Evolutionary conservation across 2,329 filamentous ascomycete genomes (phyloP).

Genomic region (Monilinia vaccinii-corymbosi): DNA sequence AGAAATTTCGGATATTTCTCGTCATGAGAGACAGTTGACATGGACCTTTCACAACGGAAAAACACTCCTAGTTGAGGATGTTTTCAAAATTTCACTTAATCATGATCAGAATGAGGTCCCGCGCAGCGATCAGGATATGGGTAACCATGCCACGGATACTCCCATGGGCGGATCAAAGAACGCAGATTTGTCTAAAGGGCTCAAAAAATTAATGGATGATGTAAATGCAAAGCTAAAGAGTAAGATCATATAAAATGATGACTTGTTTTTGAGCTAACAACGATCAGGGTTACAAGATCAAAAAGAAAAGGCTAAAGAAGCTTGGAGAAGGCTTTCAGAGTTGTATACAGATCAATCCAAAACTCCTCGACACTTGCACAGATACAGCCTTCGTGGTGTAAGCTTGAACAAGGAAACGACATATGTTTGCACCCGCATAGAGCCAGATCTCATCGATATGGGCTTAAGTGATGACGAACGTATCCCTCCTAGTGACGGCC

Average conservation of each 20-base stretch:
- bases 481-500: conserved; percentile 31
- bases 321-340: conserved; percentile 33
- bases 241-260: conserved; percentile 10
- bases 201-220: conserved; percentile 24
- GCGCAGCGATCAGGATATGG: neutral
- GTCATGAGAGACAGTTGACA: conserved; percentile 15
- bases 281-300: conserved; percentile 23
- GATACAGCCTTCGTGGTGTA: conserved; percentile 44
- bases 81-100: conserved; percentile 25
- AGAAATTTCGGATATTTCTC: conserved; percentile 1
- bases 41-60: conserved; percentile 16
- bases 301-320: conserved; percentile 24
- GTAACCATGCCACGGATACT: neutral
- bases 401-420: conserved; percentile 38
- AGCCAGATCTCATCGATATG: conserved; percentile 36
- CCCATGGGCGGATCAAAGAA: conserved; percentile 12
- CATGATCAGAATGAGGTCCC: conserved; percentile 21
- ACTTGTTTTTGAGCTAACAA: conserved; percentile 14
- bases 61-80: conserved; percentile 25
- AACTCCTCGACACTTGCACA: conserved; percentile 24
- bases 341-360: conserved; percentile 30
- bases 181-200: conserved; percentile 20
- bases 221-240: conserved; percentile 29
- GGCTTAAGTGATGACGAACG: conserved; percentile 29
- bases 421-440: conserved; percentile 41